phyloP scores from a whole-genome alignment of 108 stramenopile species.

The Pseudonitzschia pungens region DNA sequence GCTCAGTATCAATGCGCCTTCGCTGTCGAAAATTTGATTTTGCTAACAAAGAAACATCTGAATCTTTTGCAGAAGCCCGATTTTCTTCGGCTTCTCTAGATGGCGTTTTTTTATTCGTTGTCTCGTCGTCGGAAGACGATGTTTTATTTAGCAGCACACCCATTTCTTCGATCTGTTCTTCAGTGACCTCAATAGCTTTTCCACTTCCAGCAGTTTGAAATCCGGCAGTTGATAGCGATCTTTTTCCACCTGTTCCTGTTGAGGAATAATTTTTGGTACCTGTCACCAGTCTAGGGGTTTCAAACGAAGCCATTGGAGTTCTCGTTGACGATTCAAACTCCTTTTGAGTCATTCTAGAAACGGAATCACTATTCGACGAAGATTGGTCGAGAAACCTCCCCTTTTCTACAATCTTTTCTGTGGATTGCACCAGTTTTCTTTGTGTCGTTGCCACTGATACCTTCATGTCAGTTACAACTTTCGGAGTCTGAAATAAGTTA shows the following conservation, averaged over 20 bases:
- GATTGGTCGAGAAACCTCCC: constrained; percentile 7
- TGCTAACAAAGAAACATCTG: not conserved
- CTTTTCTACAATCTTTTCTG: constrained; percentile 29
- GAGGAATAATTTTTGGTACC: constrained; percentile 15
- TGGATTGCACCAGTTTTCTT: not conserved
- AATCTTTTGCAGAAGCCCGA: too few species aligned
- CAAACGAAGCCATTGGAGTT: not conserved
- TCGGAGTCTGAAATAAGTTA: not conserved
- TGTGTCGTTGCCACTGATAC: not conserved
- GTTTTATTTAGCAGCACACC: constrained; percentile 11
- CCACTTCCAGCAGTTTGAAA: constrained; percentile 41
- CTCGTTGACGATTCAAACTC: not conserved
- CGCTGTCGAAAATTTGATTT: not conserved
- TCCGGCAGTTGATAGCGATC: not conserved
- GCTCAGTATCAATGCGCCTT: not conserved
- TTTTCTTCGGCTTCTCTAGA: not conserved
- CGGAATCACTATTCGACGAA: not conserved
- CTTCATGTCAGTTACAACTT: not conserved
- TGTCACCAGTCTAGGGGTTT: constrained; percentile 13
- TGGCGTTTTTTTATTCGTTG: not conserved
- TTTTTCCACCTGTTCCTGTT: not conserved
- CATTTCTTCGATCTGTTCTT: constrained; percentile 32
- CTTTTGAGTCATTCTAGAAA: not conserved
- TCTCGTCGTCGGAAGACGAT: not conserved
- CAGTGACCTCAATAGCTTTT: constrained; percentile 21